Evolutionary conservation across 2,329 filamentous ascomycete species (phyloP), one percentile per base, ranked within the genome.

Genomic region (Paramyrothecium sp.): DNA sequence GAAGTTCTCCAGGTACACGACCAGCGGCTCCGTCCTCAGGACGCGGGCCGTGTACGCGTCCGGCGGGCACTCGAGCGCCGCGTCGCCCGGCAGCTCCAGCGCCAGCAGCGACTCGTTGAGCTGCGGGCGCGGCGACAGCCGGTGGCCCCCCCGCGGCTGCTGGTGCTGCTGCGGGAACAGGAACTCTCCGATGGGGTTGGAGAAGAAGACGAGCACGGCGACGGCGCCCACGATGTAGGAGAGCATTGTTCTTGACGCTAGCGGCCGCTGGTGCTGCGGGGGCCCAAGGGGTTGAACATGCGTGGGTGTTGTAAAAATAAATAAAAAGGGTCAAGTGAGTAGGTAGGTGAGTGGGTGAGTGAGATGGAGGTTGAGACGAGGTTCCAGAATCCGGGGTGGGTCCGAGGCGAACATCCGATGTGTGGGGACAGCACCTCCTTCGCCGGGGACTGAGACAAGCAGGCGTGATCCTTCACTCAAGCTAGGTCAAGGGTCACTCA

Each of bases 1-100:
- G 61, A 85, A 85, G 19, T 76, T 72, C 68, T 83, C 80, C 13
- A 85, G 69, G 59, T 85, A 85, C 3, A 85, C 63, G 2, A 85
- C 79, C 41, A 85, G 65, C 20, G 82, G 82, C 56, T 78, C 77
- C 55, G 77, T 74, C 49, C 74, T 81, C 56, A 80, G 66, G 22
- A 84, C 72, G 56, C 81, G 78, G 47, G 80, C 74, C 1, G 71
- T 69, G 64, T 83, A 82, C 2, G 71, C 61, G 57, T 81, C 75
- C 2, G 70, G 64, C 0, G 67, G 64, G 55, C 79, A 83, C 10
- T 63, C 66, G 54, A 66, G 63, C 23, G 62, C 62, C 20, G 73
- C 73, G 53, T 71, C 71, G 61, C 75, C 73, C 46, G 67, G 61
- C 7, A 56, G 57, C 53, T 83, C 80, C 50, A 83, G 68, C 20